Base-by-base conservation (phyloP, 1,284 basidiomycete genomes). In the Cystobasidium slooffiae region DNA sequence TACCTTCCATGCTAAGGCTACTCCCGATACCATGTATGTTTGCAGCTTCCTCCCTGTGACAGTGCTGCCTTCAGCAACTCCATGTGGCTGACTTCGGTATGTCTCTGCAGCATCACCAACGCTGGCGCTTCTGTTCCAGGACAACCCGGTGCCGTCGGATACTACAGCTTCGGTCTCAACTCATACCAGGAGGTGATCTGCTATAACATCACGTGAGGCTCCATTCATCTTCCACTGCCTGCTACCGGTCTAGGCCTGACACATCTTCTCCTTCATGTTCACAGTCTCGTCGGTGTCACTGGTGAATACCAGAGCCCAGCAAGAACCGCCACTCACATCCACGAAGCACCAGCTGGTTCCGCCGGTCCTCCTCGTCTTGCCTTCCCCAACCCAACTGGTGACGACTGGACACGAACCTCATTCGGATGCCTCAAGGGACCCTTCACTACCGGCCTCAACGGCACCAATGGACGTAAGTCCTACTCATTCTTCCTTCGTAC, bases 321-420 rank as follows among this genome's bases (percentile, higher is more conserved):
- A 16, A 74, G 75, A 55, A 83, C 82, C 22, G 80, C 82, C 6
- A 83, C 83, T 0, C 82, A 83, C 77, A 82, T 82, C 68, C 82
- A 83, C 77, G 72, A 82, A 64, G 81, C 80, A 24, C 72, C 72
- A 18, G 66, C 46, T 3, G 83, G 83, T n/a, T 59, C 63, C 6
- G 77, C 79, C 16, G 83, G 83, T 41, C 83, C 82, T 20, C 83
- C 83, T 49, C 62, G 72, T 46, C 72, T 73, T 51, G 56, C 62
- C 37, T 73, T 73, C 72, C 62, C 52, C 49, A 68, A 83, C 78
- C 80, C 81, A 6, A 77, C 75, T 2, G 62, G 62, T 39, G 78
- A 80, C 56, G 78, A 78, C 75, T 79, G 76, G 64, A 80, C 76
- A 10, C 74, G 81, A n/a, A 76, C 76, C 7, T 79, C 78, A 1